Conservation (phyloP, 306 rosid species). For the Rosa chinensis region DNA sequence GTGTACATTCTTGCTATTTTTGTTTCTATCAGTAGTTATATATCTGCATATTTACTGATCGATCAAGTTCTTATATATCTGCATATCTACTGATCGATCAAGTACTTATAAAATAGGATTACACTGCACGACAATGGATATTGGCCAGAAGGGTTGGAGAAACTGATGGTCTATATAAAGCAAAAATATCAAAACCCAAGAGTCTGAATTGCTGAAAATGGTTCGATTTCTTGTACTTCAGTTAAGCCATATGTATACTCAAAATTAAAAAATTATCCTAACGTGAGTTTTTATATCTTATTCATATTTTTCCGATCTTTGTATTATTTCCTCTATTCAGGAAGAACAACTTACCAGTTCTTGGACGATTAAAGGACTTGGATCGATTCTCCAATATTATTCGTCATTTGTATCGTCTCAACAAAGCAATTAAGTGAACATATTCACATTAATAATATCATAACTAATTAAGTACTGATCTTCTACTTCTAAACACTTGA, state of each 20-base stretch:
- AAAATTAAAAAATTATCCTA: neutral
- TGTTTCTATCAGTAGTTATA: neutral
- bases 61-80: neutral
- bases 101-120: neutral
- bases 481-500: neutral
- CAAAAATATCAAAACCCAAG: slow-evolving; percentile 17
- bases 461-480: neutral
- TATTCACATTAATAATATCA: neutral
- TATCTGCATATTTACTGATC: neutral
- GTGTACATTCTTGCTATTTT: too few relatives aligned
- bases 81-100: neutral
- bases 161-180: slow-evolving; percentile 12
- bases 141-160: slow-evolving; percentile 32
- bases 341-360: neutral
- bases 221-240: slow-evolving; percentile 7
- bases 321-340: neutral
- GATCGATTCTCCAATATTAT: neutral
- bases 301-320: neutral
- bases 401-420: neutral
- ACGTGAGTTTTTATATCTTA: neutral
- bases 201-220: slow-evolving; percentile 41
- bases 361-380: neutral
- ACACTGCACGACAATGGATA: neutral
- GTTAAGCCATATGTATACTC: neutral
- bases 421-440: neutral